A percentile compares a stretch with the other conserved stretches of the same genome.
These are phyloP conservation scores for Saccharomycopsis schoenii DNA, from an alignment of 805 yeast genomes.

Conservation along the genomic window DNA sequence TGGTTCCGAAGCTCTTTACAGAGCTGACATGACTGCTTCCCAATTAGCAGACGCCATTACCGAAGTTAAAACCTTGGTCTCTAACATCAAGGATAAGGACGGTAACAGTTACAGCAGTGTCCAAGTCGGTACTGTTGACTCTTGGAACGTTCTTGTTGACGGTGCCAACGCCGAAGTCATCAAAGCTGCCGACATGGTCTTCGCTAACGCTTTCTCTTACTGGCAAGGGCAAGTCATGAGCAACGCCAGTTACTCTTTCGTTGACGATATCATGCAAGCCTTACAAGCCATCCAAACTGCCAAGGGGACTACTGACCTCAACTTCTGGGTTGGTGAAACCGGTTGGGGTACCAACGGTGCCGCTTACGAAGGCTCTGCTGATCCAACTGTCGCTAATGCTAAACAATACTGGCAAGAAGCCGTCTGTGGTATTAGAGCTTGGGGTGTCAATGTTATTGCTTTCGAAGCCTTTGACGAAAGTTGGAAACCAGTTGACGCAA, in stretches of 20 bases:
- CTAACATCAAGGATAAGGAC: constrained; percentile 60
- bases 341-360: constrained; percentile 95
- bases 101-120: constrained; percentile 65
- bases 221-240: constrained; percentile 93
- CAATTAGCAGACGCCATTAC: constrained; percentile 61
- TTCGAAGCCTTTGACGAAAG: constrained; percentile 95
- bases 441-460: constrained; percentile 89
- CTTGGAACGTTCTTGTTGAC: constrained; percentile 89
- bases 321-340: constrained; percentile 95
- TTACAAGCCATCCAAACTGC: constrained; percentile 75
- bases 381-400: constrained; percentile 69
- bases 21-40: constrained; percentile 71
- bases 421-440: constrained; percentile 85
- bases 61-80: constrained; percentile 49
- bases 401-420: constrained; percentile 76
- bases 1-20: constrained; percentile 93
- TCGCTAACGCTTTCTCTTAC: constrained; percentile 94
- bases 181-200: constrained; percentile 72
- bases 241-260: constrained; percentile 84
- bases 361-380: constrained; percentile 45
- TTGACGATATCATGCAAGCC: constrained; percentile 97
- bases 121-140: constrained; percentile 90
- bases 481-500: constrained; percentile 93
- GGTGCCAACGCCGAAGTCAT: constrained; percentile 64
- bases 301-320: constrained; percentile 79